phyloP scores from a whole-genome alignment of 73 alveolate species.

The Paramecium sonneborni region DNA sequence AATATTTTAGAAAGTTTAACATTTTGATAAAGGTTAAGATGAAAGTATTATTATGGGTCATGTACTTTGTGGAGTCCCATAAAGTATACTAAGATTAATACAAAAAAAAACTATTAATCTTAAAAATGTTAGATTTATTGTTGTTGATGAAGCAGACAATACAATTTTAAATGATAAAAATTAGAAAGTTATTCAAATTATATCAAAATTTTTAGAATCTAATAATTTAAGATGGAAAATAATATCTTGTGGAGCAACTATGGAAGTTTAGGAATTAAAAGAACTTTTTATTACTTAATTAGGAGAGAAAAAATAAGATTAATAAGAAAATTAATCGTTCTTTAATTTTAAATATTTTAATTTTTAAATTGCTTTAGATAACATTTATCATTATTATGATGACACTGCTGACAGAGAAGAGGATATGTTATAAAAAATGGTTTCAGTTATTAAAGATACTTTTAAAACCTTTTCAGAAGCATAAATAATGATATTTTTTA shows the following conservation, averaged over 20 bases:
- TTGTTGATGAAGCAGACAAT: conserved; percentile 55
- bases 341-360: conserved; percentile 27
- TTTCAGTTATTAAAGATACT: neutral
- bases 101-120: conserved; percentile 2
- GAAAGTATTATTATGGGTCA: conserved; percentile 16
- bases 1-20: conserved; percentile 25
- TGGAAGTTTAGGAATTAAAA: neutral
- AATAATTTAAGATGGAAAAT: conserved; percentile 28
- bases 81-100: neutral
- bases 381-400: conserved; percentile 45
- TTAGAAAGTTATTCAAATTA: neutral
- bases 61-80: conserved; percentile 53
- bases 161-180: conserved; percentile 27
- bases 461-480: neutral
- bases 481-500: conserved; percentile 37
- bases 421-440: neutral
- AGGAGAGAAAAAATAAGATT: neutral
- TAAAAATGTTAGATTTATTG: neutral
- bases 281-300: neutral
- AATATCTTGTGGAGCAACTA: conserved; percentile 45
- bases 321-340: neutral
- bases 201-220: neutral
- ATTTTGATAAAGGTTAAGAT: conserved; percentile 9
- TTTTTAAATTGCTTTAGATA: neutral
- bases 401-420: neutral